Conservation (phyloP, 345 rosid species). For the Microthlaspi erraticum region DNA sequence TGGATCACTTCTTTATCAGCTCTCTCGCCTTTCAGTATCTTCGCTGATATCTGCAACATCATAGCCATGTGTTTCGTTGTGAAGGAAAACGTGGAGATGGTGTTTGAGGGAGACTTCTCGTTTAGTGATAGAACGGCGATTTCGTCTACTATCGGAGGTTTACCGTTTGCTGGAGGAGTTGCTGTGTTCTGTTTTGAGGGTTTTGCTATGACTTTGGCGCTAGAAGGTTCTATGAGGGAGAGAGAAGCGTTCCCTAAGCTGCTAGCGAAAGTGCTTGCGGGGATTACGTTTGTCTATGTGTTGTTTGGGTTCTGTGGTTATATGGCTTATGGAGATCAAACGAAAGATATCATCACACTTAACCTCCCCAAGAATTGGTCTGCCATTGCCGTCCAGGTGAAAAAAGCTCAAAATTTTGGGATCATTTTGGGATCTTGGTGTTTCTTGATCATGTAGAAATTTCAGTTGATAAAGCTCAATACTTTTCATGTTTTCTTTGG, state of each 20-base stretch:
- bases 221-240: constrained; percentile 84
- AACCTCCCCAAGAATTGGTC: constrained; percentile 82
- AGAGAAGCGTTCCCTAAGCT: constrained; percentile 62
- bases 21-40: constrained; percentile 81
- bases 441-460: not conserved
- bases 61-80: constrained; percentile 77
- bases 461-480: not conserved
- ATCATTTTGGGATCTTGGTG: not conserved
- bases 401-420: too few relatives aligned
- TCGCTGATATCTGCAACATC: constrained; percentile 79
- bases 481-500: constrained; percentile 16
- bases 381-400: constrained; percentile 80
- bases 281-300: constrained; percentile 66
- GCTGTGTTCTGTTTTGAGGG: constrained; percentile 96
- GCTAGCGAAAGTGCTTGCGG: constrained; percentile 66
- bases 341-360: constrained; percentile 79
- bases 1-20: constrained; percentile 81
- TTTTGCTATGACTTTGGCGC: constrained; percentile 85
- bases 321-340: constrained; percentile 88
- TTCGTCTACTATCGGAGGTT: constrained; percentile 61
- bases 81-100: constrained; percentile 66
- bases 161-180: constrained; percentile 91
- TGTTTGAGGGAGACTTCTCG: constrained; percentile 64
- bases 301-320: constrained; percentile 82
- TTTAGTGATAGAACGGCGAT: constrained; percentile 73